Evolutionary conservation across 169 alveolate genomes (phyloP), one percentile per base, ranked within the genome.

Genomic region (Cryptosporidium viatorum): DNA sequence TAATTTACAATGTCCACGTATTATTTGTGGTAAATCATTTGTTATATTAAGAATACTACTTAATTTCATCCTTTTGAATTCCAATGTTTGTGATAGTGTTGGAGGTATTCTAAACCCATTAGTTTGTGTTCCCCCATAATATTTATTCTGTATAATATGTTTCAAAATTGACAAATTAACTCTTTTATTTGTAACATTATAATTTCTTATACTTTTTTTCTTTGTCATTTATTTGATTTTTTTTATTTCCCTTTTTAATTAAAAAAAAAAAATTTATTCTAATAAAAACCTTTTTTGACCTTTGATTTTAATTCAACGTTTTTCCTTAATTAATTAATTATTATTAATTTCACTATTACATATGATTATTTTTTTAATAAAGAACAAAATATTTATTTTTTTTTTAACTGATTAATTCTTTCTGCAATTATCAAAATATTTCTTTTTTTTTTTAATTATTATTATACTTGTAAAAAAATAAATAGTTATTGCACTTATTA

Each of bases 1-100:
- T 45, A 80, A 45, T 62, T 80, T 80, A 50, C 74, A 80, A 50
- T 80, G 89, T 3, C 89, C 89, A 43, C 89, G 73, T 62, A 80
- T 80, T 65, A 45, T 70, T 65, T 80, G 89, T 26, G 89, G 89
- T 26, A 80, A 59, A 80, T 80, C 89, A 65, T 60, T 80, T 21
- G 75, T 80, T 31, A 80, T 80, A 80, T 80, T 41, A 37, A 80
- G 29, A 23, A 80, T 45, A 37, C 89, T 62, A 59, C 74, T 80
- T 9, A 80, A 50, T 33, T 45, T 80, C 65, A 80, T 59, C 18
- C 80, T 60, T 33, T 80, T 80, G 29, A 80, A 80, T 59, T 80
- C 89, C 50, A 80, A 26, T 31, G 62, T 80, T 33, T 80, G 89
- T 37, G 89, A 62, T 62, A 80, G 10, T 65, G 89, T 62, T 18